These are phyloP conservation scores for Gracilaria caudata DNA, from an alignment of 23 red algal species.

Conservation along the genomic window DNA sequence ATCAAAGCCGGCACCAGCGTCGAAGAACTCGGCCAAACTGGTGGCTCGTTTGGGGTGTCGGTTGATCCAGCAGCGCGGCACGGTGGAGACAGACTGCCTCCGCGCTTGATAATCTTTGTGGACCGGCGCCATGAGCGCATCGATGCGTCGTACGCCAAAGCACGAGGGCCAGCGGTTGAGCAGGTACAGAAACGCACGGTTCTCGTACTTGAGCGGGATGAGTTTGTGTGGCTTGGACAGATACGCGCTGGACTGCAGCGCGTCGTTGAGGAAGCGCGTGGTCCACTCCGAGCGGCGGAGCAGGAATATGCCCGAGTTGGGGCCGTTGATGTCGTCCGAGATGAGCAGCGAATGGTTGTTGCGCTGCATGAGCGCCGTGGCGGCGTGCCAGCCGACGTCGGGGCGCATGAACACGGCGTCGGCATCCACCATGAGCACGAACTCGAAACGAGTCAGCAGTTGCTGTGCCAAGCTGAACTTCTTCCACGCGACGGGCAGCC, in stretches of 20 bases:
- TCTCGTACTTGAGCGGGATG: constrained; percentile 12
- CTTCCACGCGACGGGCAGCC: neutral
- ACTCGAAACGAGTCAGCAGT: neutral
- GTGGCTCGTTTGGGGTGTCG: constrained; percentile 1
- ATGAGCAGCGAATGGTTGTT: neutral
- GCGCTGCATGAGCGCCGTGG: neutral
- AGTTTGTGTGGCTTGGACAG: neutral
- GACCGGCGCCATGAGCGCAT: neutral
- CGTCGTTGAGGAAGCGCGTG: neutral
- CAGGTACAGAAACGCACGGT: constrained; percentile 7
- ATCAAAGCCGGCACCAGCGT: constrained; percentile 5
- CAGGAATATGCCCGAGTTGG: constrained; percentile 12
- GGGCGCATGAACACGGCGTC: constrained; percentile 8
- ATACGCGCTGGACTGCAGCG: neutral
- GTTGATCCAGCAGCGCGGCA: constrained; percentile 15
- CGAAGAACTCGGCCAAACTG: neutral
- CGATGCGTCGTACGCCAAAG: constrained; percentile 1
- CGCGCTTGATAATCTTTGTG: neutral
- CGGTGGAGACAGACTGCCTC: constrained; percentile 2
- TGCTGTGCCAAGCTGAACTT: neutral
- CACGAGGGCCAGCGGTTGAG: constrained; percentile 10
- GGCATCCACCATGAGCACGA: constrained; percentile 4
- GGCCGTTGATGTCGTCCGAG: neutral
- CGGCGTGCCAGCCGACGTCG: neutral
- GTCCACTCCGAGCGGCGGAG: neutral